Percentiles rank a stretch among this genome's conserved stretches.
These are phyloP conservation scores for Kwoniella bestiolae DNA, from an alignment of 768 basidiomycete genomes.

Conservation along the genomic window DNA sequence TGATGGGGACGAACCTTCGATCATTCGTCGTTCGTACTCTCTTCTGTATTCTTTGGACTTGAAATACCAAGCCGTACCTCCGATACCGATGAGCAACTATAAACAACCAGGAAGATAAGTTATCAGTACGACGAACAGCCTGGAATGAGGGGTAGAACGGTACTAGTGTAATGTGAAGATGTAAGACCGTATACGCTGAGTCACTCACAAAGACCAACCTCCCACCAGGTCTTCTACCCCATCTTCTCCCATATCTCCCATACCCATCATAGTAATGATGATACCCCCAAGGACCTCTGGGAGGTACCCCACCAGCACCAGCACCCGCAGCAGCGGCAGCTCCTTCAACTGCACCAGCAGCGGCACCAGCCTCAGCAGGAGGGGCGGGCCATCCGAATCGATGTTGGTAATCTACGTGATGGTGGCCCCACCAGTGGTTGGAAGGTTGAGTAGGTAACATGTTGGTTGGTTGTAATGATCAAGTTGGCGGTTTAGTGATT, in stretches of 20 bases:
- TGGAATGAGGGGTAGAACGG: background rate
- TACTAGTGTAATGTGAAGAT: background rate
- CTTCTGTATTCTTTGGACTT: constrained; percentile 20
- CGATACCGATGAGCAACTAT: constrained; percentile 37
- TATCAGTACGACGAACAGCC: too few species aligned
- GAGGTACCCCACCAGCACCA: constrained; percentile 12
- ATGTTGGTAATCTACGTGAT: constrained; percentile 9
- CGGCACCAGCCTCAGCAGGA: background rate
- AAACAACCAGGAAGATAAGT: background rate
- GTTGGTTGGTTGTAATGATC: background rate
- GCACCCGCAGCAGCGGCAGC: constrained; percentile 12
- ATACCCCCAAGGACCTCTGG: constrained; percentile 17
- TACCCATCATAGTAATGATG: constrained; percentile 24
- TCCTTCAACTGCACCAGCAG: constrained; percentile 9
- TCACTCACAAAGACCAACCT: constrained; percentile 34
- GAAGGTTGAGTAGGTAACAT: constrained; percentile 21
- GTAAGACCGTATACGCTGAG: background rate
- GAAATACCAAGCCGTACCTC: constrained; percentile 27
- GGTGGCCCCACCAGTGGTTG: constrained; percentile 19
- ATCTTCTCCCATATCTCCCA: constrained; percentile 21
- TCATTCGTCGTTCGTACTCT: constrained; percentile 6
- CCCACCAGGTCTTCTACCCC: constrained; percentile 17
- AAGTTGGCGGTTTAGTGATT: background rate
- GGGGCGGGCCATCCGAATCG: constrained; percentile 21
- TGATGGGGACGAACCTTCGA: constrained; percentile 2